Conservation (phyloP, 2,329 filamentous ascomycete genomes). For the Fusarium camptoceras region DNA sequence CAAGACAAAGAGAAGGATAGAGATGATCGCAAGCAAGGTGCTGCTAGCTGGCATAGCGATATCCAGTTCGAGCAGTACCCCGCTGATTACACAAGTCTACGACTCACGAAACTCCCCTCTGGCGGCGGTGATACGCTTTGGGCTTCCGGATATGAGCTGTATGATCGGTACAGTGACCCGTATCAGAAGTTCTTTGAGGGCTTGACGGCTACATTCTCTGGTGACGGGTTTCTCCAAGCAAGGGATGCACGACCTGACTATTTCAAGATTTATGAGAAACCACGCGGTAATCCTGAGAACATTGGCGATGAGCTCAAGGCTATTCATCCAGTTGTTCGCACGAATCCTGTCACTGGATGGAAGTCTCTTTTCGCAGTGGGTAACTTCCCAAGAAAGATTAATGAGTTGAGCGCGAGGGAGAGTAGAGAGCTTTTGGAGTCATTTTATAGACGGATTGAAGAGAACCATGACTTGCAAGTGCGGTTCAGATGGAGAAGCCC, state of each 20-base stretch:
- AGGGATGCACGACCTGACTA: constrained; percentile 47
- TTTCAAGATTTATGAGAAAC: constrained; percentile 50
- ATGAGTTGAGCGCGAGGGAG: constrained; percentile 57
- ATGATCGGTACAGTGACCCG: constrained; percentile 64
- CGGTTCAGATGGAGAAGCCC: constrained; percentile 59
- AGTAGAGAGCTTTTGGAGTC: constrained; percentile 56
- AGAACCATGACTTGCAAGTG: constrained; percentile 64
- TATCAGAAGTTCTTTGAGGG: constrained; percentile 65
- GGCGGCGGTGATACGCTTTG: constrained; percentile 69
- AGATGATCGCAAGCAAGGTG: constrained; percentile 47
- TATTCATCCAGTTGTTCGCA: constrained; percentile 67
- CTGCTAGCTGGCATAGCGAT: constrained; percentile 60
- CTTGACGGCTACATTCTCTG: constrained; percentile 60
- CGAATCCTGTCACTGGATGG: constrained; percentile 73
- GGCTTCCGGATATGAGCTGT: constrained; percentile 70
- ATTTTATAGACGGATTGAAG: constrained; percentile 56
- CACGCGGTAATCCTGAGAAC: constrained; percentile 56
- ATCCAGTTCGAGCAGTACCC: constrained; percentile 69
- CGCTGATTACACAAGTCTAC: constrained; percentile 67
- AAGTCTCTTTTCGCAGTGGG: constrained; percentile 60
- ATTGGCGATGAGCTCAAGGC: constrained; percentile 60
- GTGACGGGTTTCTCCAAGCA: constrained; percentile 25
- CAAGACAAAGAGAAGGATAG: constrained; percentile 28
- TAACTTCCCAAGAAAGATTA: constrained; percentile 56
- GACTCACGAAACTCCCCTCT: constrained; percentile 63